Conservation (phyloP, 2,329 filamentous ascomycete genomes). For the Aspergillus arachidicola region DNA sequence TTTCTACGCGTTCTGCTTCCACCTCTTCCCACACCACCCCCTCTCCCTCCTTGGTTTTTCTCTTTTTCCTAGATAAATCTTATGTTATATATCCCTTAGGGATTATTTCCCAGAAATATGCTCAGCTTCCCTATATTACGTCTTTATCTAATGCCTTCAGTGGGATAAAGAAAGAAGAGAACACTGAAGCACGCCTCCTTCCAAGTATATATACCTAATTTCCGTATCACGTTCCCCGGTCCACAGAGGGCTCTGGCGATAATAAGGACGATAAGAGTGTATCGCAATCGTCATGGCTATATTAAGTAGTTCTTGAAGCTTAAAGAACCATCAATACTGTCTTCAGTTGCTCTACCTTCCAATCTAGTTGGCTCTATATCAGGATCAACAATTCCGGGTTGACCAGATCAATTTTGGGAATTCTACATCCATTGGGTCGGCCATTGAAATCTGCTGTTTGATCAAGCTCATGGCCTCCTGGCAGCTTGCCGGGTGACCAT, state of each 20-base stretch:
- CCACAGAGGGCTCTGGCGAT: not conserved
- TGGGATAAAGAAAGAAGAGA: not conserved
- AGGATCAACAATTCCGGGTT: not conserved
- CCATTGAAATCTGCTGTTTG: slow-evolving; percentile 17
- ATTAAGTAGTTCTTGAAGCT: not conserved
- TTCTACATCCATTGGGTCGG: not conserved
- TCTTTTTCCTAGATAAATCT: not conserved
- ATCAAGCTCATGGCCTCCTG: slow-evolving; percentile 23
- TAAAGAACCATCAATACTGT: not conserved
- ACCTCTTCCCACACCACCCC: not conserved
- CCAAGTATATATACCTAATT: not conserved
- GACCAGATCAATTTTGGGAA: not conserved
- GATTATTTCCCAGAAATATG: not conserved
- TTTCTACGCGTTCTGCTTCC: slow-evolving; percentile 9
- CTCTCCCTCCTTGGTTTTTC: not conserved
- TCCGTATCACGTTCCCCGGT: not conserved
- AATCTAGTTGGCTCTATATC: not conserved
- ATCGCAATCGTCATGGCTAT: not conserved
- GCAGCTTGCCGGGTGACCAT: slow-evolving; percentile 12
- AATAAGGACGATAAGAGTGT: not conserved
- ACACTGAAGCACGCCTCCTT: not conserved
- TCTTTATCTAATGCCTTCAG: not conserved
- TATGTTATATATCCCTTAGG: not conserved
- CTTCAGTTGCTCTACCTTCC: not conserved
- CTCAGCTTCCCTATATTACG: not conserved